Base-by-base conservation (phyloP, 2,329 filamentous ascomycete species). In the Scedosporium aurantiacum region DNA sequence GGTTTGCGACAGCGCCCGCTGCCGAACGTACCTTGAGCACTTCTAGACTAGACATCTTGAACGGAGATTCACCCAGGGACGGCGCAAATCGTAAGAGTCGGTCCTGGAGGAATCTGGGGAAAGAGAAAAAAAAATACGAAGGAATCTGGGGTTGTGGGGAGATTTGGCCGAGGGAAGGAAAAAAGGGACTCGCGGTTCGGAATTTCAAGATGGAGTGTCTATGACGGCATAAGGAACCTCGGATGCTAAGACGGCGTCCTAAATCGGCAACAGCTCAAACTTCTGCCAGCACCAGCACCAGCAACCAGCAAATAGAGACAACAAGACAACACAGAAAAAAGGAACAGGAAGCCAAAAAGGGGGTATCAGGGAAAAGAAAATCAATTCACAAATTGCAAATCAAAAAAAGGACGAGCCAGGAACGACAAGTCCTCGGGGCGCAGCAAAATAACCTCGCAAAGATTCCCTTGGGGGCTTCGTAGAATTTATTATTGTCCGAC, bases 11-110 rank as follows among this genome's bases (percentile, higher is more conserved):
- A n/a, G 10, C 43, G 50, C 23, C 37, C 57, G 21, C 16, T 25
- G 4, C 23, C 47, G 52, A 28, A 54, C 64, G 55, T 68, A 71
- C 70, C 66, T 71, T 71, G 63, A 71, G 57, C 45, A 60, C 66
- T 60, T 71, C 68, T 50, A 71, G 63, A 28, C 69, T 63, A 21
- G 65, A 65, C 61, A 61, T 61, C 43, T 56, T 25, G 56, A 23
- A 23, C 25, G 37, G 32, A 37, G 32, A 37, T 37, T 37, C 32
- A 37, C 32, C 32, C 32, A 16, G 52, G 54, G 21, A 57, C 27
- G 54, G 28, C 23, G 25, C 16, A 32, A 16, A 27, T 21, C 14
- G 50, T 10, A 27, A 50, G n/a, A 50, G 50, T 55, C 50, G 8
- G 27, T 55, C 50, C 14, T 12, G 25, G 27, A 28, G 54, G 50